Evolutionary conservation across 495 filamentous ascomycete genomes (phyloP).

Genomic region (Neurospora sp.): DNA sequence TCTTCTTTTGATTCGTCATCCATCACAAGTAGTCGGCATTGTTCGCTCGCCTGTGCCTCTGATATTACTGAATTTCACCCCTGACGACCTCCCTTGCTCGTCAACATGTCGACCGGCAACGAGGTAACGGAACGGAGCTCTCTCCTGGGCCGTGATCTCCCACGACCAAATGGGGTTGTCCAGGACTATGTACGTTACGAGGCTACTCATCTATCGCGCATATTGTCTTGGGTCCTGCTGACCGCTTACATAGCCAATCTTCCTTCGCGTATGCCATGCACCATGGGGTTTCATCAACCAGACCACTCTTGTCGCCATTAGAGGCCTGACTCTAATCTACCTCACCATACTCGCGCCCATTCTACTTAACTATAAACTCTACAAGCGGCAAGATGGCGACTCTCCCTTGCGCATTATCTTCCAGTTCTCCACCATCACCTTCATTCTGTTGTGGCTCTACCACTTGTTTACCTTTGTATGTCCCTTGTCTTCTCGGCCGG

Average conservation of each 20-base stretch:
- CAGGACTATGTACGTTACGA: constrained; percentile 25
- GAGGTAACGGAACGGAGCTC: not conserved
- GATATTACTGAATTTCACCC: not conserved
- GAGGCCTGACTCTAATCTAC: constrained; percentile 33
- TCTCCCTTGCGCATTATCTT: constrained; percentile 32
- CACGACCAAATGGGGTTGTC: not conserved
- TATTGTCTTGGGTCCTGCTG: not conserved
- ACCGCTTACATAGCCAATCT: constrained; percentile 30
- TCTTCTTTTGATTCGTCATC: not conserved
- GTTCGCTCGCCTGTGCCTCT: not conserved
- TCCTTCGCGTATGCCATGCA: constrained; percentile 42
- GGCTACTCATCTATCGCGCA: not conserved
- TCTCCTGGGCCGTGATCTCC: not conserved
- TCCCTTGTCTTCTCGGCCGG: not conserved
- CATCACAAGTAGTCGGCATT: not conserved
- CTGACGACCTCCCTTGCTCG: not conserved
- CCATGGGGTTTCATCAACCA: constrained; percentile 36
- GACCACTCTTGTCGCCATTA: constrained; percentile 27
- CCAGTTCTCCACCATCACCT: constrained; percentile 37
- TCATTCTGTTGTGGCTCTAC: constrained; percentile 33
- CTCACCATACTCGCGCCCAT: constrained; percentile 28
- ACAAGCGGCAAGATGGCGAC: constrained; percentile 15
- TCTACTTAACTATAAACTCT: constrained; percentile 32
- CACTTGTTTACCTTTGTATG: constrained; percentile 33
- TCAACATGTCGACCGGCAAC: not conserved